Conservation (phyloP, 140 eudicot species). For the Artemisia princeps region DNA sequence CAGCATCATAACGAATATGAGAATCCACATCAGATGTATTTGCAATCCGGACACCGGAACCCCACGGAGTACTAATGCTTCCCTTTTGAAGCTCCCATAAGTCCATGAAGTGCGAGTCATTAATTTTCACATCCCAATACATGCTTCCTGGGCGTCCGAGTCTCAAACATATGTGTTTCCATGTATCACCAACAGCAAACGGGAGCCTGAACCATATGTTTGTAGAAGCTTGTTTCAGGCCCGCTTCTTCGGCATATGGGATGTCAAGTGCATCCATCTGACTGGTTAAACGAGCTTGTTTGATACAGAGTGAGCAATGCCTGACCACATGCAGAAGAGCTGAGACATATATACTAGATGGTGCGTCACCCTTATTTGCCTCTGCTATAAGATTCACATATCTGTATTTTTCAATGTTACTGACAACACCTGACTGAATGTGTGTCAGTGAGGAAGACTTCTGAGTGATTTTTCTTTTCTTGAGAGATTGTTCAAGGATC, state of each 20-base stretch:
- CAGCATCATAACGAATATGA: constrained; percentile 85
- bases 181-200: constrained; percentile 56
- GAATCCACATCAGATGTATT: constrained; percentile 85
- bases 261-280: constrained; percentile 93
- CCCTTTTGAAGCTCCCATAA: constrained; percentile 97
- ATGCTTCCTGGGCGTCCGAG: constrained; percentile 88
- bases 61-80: constrained; percentile 67
- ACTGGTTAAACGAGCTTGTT: constrained; percentile 86
- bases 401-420: constrained; percentile 45
- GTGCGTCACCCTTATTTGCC: constrained; percentile 82
- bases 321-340: constrained; percentile 83
- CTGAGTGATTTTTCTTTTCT: constrained; percentile 47
- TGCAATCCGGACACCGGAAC: constrained; percentile 75
- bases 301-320: constrained; percentile 86
- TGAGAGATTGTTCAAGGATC: constrained; percentile 36
- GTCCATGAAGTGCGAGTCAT: constrained; percentile 80
- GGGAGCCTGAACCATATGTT: constrained; percentile 91
- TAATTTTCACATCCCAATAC: constrained; percentile 96
- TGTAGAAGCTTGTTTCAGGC: constrained; percentile 60
- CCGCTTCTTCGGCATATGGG: constrained; percentile 86
- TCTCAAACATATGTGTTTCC: constrained; percentile 77
- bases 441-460: constrained; percentile 15
- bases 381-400: constrained; percentile 68
- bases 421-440: constrained; percentile 24
- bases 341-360: constrained; percentile 65